A percentile compares a stretch with the other conserved stretches of the same genome.
Conservation (phyloP, 305 asterid genomes). For the Petunia hybrid region DNA sequence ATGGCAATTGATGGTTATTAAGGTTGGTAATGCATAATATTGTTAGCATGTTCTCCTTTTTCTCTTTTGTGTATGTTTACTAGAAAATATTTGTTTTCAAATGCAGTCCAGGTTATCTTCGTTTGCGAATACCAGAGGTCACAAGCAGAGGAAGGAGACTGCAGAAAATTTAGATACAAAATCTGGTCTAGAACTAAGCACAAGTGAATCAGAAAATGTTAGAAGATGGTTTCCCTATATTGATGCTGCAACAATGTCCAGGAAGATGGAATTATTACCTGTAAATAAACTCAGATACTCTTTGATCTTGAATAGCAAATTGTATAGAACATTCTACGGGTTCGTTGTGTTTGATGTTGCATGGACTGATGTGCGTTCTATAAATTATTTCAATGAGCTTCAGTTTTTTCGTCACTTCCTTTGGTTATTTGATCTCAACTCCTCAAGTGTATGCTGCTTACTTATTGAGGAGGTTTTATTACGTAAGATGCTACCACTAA, state of each 20-base stretch:
- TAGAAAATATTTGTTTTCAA: neutral
- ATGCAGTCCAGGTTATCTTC: slow-evolving; percentile 90
- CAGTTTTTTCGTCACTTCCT: slow-evolving; percentile 57
- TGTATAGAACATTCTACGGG: slow-evolving; percentile 86
- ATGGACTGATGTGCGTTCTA: slow-evolving; percentile 85
- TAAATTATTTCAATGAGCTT: slow-evolving; percentile 87
- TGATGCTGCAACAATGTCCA: slow-evolving; percentile 71
- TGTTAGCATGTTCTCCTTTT: too few species aligned
- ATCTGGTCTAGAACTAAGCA: slow-evolving; percentile 48
- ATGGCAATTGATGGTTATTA: too few species aligned
- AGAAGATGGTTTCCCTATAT: slow-evolving; percentile 72
- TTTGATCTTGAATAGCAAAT: slow-evolving; percentile 25
- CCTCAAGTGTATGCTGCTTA: too few species aligned
- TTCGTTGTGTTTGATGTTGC: slow-evolving; percentile 88
- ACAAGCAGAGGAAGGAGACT: slow-evolving; percentile 55
- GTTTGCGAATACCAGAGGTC: slow-evolving; percentile 79
- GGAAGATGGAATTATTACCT: slow-evolving; percentile 84
- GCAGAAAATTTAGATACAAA: slow-evolving; percentile 44
- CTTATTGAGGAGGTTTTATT: too few species aligned
- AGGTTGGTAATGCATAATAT: too few species aligned
- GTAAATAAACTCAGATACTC: slow-evolving; percentile 80
- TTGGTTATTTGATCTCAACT: neutral
- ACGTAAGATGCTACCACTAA: too few species aligned
- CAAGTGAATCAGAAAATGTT: slow-evolving; percentile 48
- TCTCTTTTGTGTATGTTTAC: too few species aligned